Conservation (phyloP, 805 yeast species). For the Saccharomycopsis vini region DNA sequence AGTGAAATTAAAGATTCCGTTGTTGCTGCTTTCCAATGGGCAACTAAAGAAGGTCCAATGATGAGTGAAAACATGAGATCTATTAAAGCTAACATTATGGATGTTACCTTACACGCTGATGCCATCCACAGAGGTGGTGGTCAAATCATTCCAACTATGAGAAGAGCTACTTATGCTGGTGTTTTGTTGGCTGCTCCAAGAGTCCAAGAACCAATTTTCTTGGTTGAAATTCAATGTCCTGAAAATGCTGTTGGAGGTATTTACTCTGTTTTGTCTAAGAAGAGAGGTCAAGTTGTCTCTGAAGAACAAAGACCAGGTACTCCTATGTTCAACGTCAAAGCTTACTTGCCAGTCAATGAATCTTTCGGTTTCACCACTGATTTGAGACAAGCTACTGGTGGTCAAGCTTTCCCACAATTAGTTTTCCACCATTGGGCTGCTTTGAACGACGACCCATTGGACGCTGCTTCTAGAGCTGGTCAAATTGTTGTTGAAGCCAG, state of each 20-base stretch:
- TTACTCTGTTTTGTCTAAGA: slow-evolving; percentile 97
- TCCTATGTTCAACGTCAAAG: slow-evolving; percentile 99
- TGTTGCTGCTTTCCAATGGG: slow-evolving; percentile 99
- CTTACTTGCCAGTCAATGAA: slow-evolving; percentile 99
- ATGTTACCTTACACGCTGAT: slow-evolving; percentile 99
- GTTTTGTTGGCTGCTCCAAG: slow-evolving; percentile 97
- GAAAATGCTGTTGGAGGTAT: slow-evolving; percentile 99
- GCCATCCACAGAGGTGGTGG: slow-evolving; percentile 99
- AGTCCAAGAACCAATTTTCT: slow-evolving; percentile 98
- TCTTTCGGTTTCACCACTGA: slow-evolving; percentile 99
- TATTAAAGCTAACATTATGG: slow-evolving; percentile 94
- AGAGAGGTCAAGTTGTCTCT: slow-evolving; percentile 99
- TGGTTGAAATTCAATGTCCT: slow-evolving; percentile 99
- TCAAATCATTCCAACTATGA: slow-evolving; percentile 99
- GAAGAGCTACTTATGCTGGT: slow-evolving; percentile 98
- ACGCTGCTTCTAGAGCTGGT: slow-evolving; percentile 69
- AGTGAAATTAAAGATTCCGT: slow-evolving; percentile 98
- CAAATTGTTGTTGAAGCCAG: slow-evolving; percentile 59
- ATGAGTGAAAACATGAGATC: slow-evolving; percentile 96
- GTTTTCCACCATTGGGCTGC: slow-evolving; percentile 98
- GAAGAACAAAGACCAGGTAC: slow-evolving; percentile 99
- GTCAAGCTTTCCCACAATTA: slow-evolving; percentile 99
- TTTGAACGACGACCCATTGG: slow-evolving; percentile 87
- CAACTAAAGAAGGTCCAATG: slow-evolving; percentile 98
- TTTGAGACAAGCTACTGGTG: slow-evolving; percentile 99